Evolutionary conservation across 192 early-diverging fungal species (phyloP).

Genomic region (Chytriomyces hyalinus): DNA sequence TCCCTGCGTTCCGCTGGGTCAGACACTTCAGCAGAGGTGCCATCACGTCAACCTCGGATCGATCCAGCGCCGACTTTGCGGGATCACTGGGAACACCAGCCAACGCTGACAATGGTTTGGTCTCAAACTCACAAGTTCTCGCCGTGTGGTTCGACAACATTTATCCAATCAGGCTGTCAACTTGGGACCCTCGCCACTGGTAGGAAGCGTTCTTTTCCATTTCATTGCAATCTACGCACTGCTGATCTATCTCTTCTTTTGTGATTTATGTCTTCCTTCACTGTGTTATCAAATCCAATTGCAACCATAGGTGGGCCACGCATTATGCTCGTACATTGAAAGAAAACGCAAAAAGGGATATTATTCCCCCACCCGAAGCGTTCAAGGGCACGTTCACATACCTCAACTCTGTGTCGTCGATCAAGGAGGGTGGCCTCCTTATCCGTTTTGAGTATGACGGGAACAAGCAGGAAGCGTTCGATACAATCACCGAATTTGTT

Average conservation of each 20-base stretch:
- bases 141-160: conserved; percentile 54
- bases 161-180: background rate
- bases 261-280: background rate
- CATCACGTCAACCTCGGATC: too few species aligned
- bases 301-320: background rate
- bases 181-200: conserved; percentile 47
- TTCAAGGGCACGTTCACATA: conserved; percentile 48
- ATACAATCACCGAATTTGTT: conserved; percentile 59
- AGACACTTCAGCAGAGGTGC: too few species aligned
- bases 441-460: conserved; percentile 53
- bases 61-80: too few species aligned
- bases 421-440: conserved; percentile 57
- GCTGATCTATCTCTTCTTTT: background rate
- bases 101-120: background rate
- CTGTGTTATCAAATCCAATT: background rate
- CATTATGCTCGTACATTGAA: conserved; percentile 40
- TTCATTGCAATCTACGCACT: background rate
- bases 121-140: background rate
- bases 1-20: too few species aligned
- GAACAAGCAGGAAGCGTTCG: conserved; percentile 50
- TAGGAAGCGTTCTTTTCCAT: background rate
- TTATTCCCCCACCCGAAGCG: conserved; percentile 35
- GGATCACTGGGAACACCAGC: too few species aligned
- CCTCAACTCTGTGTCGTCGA: conserved; percentile 41
- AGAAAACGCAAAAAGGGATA: conserved; percentile 33